Evolutionary conservation across 2,329 filamentous ascomycete species (phyloP).

Genomic region (Aspergillus floridensis): DNA sequence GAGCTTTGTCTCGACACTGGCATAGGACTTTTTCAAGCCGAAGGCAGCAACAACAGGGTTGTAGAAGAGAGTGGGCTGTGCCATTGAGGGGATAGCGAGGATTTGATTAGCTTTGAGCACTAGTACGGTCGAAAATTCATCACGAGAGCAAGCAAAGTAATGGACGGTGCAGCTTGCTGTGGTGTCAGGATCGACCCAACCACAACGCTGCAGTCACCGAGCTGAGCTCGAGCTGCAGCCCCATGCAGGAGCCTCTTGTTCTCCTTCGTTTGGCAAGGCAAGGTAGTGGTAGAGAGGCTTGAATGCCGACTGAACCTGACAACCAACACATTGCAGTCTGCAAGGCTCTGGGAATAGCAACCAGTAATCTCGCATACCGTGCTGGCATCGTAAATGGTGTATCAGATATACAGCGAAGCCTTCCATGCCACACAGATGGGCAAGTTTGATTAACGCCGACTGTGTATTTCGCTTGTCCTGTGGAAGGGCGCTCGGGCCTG

Average conservation of each 20-base stretch:
- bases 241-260: neutral
- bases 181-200: neutral
- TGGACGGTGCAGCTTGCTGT: neutral
- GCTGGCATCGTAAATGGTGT: neutral
- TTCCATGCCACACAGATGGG: slow-evolving; percentile 23
- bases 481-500: slow-evolving; percentile 14
- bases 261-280: neutral
- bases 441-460: slow-evolving; percentile 18
- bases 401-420: slow-evolving; percentile 13
- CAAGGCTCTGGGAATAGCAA: neutral
- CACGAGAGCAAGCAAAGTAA: neutral
- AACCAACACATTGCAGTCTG: neutral
- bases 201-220: neutral
- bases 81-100: neutral
- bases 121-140: neutral
- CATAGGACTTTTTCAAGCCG: neutral
- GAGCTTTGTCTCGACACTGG: neutral
- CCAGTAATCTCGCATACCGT: neutral
- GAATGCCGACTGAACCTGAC: slow-evolving; percentile 5
- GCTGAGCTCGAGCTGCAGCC: neutral
- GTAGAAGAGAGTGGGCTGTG: neutral
- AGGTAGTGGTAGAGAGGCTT: slow-evolving; percentile 9
- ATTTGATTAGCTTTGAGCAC: neutral
- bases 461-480: slow-evolving; percentile 3
- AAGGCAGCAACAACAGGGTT: neutral